Base-by-base conservation (phyloP, 192 early-diverging fungal species). In the Cladochytrium replicatum region DNA sequence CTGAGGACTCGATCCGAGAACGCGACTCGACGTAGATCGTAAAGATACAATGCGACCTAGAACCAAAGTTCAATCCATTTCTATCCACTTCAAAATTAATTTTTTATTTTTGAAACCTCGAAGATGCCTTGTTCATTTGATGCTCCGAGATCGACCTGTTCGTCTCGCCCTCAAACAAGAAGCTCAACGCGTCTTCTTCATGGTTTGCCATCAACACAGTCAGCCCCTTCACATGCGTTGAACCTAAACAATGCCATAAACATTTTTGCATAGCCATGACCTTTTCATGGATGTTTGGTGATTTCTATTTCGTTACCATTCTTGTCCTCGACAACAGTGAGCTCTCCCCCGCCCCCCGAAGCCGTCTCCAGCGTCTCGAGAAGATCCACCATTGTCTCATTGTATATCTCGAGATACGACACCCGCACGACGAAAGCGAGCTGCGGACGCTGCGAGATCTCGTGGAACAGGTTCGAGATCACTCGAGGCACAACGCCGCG, bases 151-250 rank as follows among this genome's bases (percentile, higher is more conserved):
- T 80, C 5, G 69, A 70, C 9, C 73, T 29, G 15, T 67, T 69
- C 2, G 78, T 81, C 54, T 81, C 78, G 6, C 78, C 78, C 54
- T 81, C 78, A 66, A 81, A 81, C 44, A 81, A 58, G 23, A 63
- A 47, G 50, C 72, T 81, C 31, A 81, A 51, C 1, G 78, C 78
- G 40, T 81, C 78, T 44, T 81, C 78, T 43, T 81, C 78, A 34
- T 53, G 69, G 48, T 68, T 77, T 0, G 73, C 77, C 8, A 81
- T 55, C 29, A 50, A 54, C 29, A 69, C 52, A 8, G 65, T 67
- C 7, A 78, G 47, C 5, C 76, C 76, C 43, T 74, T 76, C n/a
- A 81, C 77, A 30, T 68, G 48, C 8, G 77, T 60, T 6, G 62
- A 37, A 17, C 66, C 72, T 77, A 15, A 52, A 13, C 27, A 54